Conservation (phyloP, 768 basidiomycete genomes). For the Lactifluus pinguis region DNA sequence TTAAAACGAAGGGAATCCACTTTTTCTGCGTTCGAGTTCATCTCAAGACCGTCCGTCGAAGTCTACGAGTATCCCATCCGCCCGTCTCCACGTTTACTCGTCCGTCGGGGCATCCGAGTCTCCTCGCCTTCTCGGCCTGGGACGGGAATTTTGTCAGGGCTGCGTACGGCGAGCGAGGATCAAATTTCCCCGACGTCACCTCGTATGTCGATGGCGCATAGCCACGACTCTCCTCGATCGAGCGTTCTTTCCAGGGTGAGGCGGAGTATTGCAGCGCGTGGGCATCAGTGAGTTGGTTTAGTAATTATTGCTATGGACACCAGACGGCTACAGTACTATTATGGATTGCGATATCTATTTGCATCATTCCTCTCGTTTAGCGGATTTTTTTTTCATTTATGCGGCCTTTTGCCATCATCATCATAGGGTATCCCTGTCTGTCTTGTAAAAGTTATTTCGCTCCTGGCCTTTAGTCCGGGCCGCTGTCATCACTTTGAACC, state of each 20-base stretch:
- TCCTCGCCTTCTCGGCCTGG: not conserved
- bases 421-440: not conserved
- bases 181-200: not conserved
- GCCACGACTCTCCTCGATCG: not conserved
- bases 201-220: not conserved
- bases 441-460: not conserved
- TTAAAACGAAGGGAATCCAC: conserved; percentile 8
- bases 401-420: not conserved
- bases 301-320: not conserved
- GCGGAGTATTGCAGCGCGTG: not conserved
- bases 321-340: not conserved
- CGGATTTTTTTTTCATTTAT: not conserved
- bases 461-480: not conserved
- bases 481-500: not conserved
- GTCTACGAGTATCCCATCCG: conserved; percentile 9
- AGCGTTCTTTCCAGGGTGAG: conserved; percentile 8
- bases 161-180: not conserved
- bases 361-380: not conserved
- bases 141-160: not conserved
- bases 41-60: conserved; percentile 15
- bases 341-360: conserved; percentile 2
- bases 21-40: conserved; percentile 2
- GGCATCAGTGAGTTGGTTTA: not conserved
- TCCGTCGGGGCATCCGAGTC: conserved; percentile 1
- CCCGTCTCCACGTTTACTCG: conserved; percentile 3